Evolutionary conservation across 305 asterid genomes (phyloP), one percentile per base, ranked within the genome.

Genomic region (Fraxinus xanthoxyloides): DNA sequence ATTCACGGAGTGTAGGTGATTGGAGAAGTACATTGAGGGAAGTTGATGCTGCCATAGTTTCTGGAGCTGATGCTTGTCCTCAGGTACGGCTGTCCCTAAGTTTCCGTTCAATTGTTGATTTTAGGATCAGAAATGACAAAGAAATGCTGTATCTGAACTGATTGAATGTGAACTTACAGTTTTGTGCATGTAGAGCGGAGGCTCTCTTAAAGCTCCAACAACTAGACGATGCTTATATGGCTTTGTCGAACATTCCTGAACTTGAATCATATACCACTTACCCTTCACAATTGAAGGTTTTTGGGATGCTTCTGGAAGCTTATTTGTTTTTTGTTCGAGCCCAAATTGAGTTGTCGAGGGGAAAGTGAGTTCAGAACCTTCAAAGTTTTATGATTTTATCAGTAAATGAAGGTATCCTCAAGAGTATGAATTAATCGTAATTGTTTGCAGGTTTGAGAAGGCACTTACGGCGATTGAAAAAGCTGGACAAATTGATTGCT

Each of bases 101-200:
- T 67, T 24, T 80, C 82, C 78, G 36, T 17, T 5, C 32, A 30
- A 31, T 51, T 76, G 24, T 28, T 28, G 31, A 13, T 17, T 78
- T 61, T 34, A 40, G 34, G 43, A 40, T 65, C 51, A 54, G 26
- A 30, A 74, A 73, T 17, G 46, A 24, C 40, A 36, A 38, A 12
- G 23, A 72, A 78, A 76, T 75, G 79, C 70, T 84, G 72, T 28
- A 24, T 40, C 83, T 72, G 80, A 88, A 81, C 84, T 79, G 85
- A 75, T 87, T 81, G 73, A 85, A 73, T 75, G 79, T 81, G 85
- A 76, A 85, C 85, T 87, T 90, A 46, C 97, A 96, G 99, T 89
- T 96, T 43, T 85, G 81, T 86, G 97, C 97, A 23, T 93, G 97
- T 84, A 91, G 91, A 88, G 98, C 97, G 19, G 99, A 96, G 89